Evolutionary conservation across 108 stramenopile genomes (phyloP), one percentile per base, ranked within the genome.

Genomic region (Mediolabrus comicus): DNA sequence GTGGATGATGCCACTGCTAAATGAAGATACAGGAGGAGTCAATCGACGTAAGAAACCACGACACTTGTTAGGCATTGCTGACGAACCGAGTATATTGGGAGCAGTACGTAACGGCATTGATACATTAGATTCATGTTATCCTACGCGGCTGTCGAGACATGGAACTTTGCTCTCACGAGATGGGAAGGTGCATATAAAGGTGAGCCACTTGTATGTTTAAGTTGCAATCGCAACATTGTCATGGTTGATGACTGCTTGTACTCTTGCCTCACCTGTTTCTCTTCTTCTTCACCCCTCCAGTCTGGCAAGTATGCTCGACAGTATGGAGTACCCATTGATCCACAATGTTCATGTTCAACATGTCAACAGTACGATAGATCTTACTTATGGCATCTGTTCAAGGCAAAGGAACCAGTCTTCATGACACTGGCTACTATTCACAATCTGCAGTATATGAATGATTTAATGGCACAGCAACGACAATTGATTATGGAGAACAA

Each of bases 371-470:
- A 96, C 72, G 95, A 93, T 67, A 73, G 92, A 28, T 84, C 95
- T 0, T 98, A 98, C 70, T 56, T 98, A 28, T 92, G 94, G 87
- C 95, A 96, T 81, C 74, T 98, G 25, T 91, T 93, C 82, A 93
- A 92, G 71, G 93, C 95, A 13, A 92, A 92, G 71, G 97, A 96
- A 66, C 93, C 94, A 5, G 53, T 92, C 14, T 89, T 85, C 14
- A 75, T 88, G 31, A 68, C 85, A 17, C 65, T 98, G 36, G 86
- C 92, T 2, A 86, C 93, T 12, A 71, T 82, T 51, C 97, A 98
- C 80, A 98, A 98, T 58, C 80, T 98, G 32, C 84, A 88, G 16
- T 96, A 95, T 69, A 98, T 98, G 95, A 90, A 90, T 65, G 90
- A 94, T 58, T 69, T 95, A 65, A 96, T 96, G 95, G 75, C 71